These are phyloP conservation scores for Acmispon strigosus DNA, from an alignment of 306 rosid genomes.

Conservation along the genomic window DNA sequence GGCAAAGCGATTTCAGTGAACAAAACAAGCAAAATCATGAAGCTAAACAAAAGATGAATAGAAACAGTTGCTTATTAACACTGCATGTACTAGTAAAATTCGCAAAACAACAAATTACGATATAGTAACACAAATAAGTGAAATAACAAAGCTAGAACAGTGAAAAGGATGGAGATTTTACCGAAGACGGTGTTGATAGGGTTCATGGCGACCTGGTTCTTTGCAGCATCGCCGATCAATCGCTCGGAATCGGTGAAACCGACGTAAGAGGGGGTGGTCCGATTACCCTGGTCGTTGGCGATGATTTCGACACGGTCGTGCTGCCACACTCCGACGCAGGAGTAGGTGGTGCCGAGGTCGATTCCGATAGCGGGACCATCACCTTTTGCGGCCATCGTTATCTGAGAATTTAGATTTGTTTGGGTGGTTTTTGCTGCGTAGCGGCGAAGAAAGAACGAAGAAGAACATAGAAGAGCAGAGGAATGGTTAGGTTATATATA, in stretches of 20 bases:
- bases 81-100: too few relatives aligned
- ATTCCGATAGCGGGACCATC: slow-evolving; percentile 66
- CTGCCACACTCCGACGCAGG: slow-evolving; percentile 71
- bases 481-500: background rate
- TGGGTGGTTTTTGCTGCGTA: background rate
- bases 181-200: slow-evolving; percentile 64
- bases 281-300: slow-evolving; percentile 61
- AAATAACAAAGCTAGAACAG: background rate
- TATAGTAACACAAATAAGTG: too few relatives aligned
- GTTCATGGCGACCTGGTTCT: slow-evolving; percentile 76
- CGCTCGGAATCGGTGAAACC: slow-evolving; percentile 52
- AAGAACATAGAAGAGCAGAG: background rate
- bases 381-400: slow-evolving; percentile 47
- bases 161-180: too few relatives aligned
- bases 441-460: background rate
- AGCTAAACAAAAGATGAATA: too few relatives aligned
- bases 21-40: too few relatives aligned
- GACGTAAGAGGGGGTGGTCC: slow-evolving; percentile 62
- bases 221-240: slow-evolving; percentile 64
- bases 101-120: too few relatives aligned
- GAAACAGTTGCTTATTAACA: too few relatives aligned
- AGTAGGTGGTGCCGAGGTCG: slow-evolving; percentile 62
- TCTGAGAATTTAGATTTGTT: background rate
- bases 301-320: slow-evolving; percentile 65
- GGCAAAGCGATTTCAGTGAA: too few relatives aligned